Base-by-base conservation (phyloP, 2,329 filamentous ascomycete species). In the Curvularia spicifera region DNA sequence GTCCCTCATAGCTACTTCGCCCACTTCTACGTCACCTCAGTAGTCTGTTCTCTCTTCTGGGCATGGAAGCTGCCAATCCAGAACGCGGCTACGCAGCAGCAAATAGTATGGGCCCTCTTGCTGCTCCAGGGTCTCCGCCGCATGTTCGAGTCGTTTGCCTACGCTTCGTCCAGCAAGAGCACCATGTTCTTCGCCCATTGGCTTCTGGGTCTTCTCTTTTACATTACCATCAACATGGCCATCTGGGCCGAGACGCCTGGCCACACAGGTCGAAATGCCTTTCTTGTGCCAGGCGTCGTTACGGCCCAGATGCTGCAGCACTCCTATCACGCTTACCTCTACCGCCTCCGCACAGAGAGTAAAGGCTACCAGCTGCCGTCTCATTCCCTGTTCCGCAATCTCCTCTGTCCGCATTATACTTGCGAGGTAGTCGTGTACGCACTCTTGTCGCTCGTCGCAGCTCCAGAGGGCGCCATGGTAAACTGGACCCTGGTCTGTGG, bases 1-100 rank as follows among this genome's bases (percentile, higher is more conserved):
- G 89, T 97, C 35, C 93, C 94, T 22, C 95, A 98, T 78, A 85
- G 85, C 61, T 98, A 91, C 88, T 98, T 98, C 76, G 84, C 83
- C 43, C 90, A 95, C 68, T 98, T 97, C 79, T 98, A 99, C 75
- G 72, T 90, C 52, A 75, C 87, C 35, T 94, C 91, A 3, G 78
- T 93, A 4, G 72, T 80, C 1, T 87, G 86, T 58, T 93, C 91
- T 0, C 69, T 86, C 4, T 90, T 93, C 74, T 97, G 93, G 92
- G 85, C 83, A 0, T 76, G 78, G 65, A 89, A 93, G 75, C 84
- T 90, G 53, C 63, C 85, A 24, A 78, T 71, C 9, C 71, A 68
- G 69, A 50, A 59, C 2, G 66, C 63, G 20, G 59, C 61, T 24
- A 80, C 82, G 12, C 89, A 91, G 74, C 82, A 92, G 22, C 73